Conservation (phyloP, 2,329 filamentous ascomycete species). For the Huntiella decipiens region DNA sequence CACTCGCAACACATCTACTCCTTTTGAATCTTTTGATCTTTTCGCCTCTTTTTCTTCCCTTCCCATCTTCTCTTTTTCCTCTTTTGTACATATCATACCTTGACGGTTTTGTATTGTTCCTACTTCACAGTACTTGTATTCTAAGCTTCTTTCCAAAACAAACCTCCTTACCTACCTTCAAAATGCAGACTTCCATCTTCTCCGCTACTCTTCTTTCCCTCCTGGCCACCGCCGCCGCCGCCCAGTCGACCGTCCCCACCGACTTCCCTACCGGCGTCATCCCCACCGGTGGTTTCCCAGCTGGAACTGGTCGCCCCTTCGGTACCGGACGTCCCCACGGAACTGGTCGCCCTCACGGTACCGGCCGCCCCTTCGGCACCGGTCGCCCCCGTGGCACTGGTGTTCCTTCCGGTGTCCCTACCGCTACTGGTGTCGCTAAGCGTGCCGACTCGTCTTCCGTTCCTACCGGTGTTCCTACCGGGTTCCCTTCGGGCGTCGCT, state of each 20-base stretch:
- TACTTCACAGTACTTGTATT: background rate
- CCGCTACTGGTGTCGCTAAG: background rate
- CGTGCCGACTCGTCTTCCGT: background rate
- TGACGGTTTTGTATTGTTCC: background rate
- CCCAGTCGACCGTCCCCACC: conserved; percentile 6
- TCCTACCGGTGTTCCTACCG: background rate
- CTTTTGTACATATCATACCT: background rate
- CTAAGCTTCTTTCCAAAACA: background rate
- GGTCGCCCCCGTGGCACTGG: background rate
- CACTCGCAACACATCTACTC: conserved; percentile 1
- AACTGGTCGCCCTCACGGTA: background rate
- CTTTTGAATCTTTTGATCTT: conserved; percentile 4
- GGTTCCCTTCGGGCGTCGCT: background rate
- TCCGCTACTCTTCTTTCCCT: conserved; percentile 7
- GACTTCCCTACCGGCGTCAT: background rate
- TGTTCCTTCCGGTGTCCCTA: background rate
- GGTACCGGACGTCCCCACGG: conserved; percentile 2
- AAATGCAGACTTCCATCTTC: conserved; percentile 6
- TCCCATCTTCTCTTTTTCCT: conserved; percentile 6
- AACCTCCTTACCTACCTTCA: background rate
- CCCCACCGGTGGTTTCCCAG: background rate
- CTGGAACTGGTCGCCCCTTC: conserved; percentile 1
- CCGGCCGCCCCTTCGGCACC: background rate
- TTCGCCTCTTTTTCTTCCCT: conserved; percentile 3
- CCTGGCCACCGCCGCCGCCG: conserved; percentile 5